Conservation (phyloP, 257 asterid genomes). For the Petunia secreta region DNA sequence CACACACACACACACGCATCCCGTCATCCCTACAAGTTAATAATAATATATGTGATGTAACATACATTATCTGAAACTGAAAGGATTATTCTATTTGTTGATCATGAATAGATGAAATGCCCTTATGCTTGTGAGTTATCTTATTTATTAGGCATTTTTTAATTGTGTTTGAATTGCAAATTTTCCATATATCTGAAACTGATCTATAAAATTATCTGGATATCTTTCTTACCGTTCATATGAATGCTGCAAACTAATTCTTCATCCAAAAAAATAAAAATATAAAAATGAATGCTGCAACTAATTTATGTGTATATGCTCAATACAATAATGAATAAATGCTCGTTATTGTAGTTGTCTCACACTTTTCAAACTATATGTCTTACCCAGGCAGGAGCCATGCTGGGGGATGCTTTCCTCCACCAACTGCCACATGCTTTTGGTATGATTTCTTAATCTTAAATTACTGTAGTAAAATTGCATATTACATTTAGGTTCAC, state of each 20-base stretch:
- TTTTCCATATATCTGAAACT: background rate
- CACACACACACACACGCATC: background rate
- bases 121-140: background rate
- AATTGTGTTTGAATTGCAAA: background rate
- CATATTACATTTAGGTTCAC: background rate
- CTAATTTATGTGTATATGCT: background rate
- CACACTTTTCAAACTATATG: background rate
- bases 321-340: background rate
- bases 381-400: conserved; percentile 91
- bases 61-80: background rate
- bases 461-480: background rate
- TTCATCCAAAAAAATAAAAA: too few species aligned
- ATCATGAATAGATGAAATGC: background rate
- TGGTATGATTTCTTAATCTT: conserved; percentile 53
- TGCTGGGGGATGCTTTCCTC: conserved; percentile 99
- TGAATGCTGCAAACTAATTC: background rate
- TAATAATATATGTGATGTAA: background rate
- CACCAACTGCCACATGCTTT: conserved; percentile 99
- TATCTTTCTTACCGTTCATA: background rate
- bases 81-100: conserved; percentile 4
- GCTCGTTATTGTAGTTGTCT: background rate
- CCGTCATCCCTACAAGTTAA: background rate
- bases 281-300: background rate
- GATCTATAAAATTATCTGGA: background rate
- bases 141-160: background rate